These are phyloP conservation scores for Phylloporus arenicola DNA, from an alignment of 768 basidiomycete species.

Conservation along the genomic window DNA sequence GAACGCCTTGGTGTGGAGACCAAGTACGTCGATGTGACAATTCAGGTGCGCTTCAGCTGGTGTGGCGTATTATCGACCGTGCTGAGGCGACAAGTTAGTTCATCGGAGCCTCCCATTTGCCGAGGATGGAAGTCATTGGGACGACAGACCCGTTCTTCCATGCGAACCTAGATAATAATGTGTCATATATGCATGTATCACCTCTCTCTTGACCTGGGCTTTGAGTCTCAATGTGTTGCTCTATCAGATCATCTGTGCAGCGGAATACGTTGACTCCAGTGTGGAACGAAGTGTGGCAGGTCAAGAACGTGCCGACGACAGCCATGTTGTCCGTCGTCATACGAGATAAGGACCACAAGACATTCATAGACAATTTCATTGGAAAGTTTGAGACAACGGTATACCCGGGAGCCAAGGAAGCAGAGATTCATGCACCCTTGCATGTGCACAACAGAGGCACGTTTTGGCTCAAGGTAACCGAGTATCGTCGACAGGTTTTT, in stretches of 20 bases:
- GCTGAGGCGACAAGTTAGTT: constrained; percentile 39
- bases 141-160: constrained; percentile 68
- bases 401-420: constrained; percentile 55
- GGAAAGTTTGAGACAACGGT: constrained; percentile 57
- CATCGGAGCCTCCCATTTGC: constrained; percentile 63
- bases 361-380: constrained; percentile 55
- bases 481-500: not conserved
- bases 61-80: not conserved
- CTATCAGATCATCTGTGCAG: constrained; percentile 59
- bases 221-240: not conserved
- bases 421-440: constrained; percentile 51
- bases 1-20: constrained; percentile 32
- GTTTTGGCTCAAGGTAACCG: constrained; percentile 60
- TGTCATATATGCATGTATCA: constrained; percentile 58
- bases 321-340: constrained; percentile 57
- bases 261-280: constrained; percentile 52
- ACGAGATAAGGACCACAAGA: constrained; percentile 63
- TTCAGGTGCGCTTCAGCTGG: constrained; percentile 38
- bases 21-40: constrained; percentile 52
- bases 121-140: constrained; percentile 63
- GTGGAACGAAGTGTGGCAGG: constrained; percentile 71
- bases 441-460: constrained; percentile 49
- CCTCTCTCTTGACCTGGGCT: not conserved
- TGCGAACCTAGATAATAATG: constrained; percentile 55
- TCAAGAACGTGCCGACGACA: constrained; percentile 67